Evolutionary conservation across 352 stramenopile species (phyloP), one percentile per base, ranked within the genome.

Genomic region (Phytopythium montanum): DNA sequence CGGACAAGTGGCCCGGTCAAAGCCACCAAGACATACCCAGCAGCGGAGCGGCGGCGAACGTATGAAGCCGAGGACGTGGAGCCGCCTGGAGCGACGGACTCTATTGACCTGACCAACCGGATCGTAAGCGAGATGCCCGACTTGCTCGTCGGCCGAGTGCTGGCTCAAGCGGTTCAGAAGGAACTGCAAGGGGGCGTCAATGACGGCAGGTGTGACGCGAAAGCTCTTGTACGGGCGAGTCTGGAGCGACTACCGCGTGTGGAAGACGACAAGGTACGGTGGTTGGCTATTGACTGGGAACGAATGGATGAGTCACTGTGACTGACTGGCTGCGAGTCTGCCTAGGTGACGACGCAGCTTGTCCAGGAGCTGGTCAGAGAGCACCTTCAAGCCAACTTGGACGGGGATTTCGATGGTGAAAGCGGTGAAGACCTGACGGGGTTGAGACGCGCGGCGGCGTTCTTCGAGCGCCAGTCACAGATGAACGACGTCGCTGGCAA

Each of bases 361-460:
- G 70, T 67, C 23, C 68, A 66, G 28, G 70, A 81, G 16, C 45
- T 81, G 29, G 57, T 85, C 18, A 64, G 38, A 58, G 64, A 76
- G 23, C 59, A 60, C 28, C n/a, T 81, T 25, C 28, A 23, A 51
- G 52, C 39, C 4, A 33, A 53, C 36, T 49, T 29, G 29, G 13
- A 10, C 0, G 45, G 36, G 2, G 48, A 28, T 19, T 19, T 33
- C 13, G 14, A 13, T n/a, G 28, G 54, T 10, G 51, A 61, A 1
- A 56, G 52, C 0, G n/a, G 34, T 4, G 48, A 62, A 0, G 75
- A 85, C 21, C 28, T 64, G 25, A 85, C 68, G 5, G 75, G 75
- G 31, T 59, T 85, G 26, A 61, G 45, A 26, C 65, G 54, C 54
- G 70, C 75, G 54, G 72, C 63, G 3, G 72, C 61, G 18, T 85